Evolutionary conservation across 306 rosid genomes (phyloP).

Genomic region (Gleditsia sinensis): DNA sequence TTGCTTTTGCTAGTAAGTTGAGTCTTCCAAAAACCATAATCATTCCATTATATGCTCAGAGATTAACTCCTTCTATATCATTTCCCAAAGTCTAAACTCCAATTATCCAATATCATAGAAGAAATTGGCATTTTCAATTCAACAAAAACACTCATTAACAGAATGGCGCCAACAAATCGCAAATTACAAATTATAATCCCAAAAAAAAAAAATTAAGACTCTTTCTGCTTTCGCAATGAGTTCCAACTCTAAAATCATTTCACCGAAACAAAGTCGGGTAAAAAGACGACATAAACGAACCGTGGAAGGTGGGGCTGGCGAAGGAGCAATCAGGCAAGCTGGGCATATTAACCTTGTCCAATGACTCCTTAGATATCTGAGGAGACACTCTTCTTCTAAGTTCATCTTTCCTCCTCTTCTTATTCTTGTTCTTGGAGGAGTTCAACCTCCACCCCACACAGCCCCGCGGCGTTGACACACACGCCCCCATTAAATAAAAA

Average conservation of each 20-base stretch:
- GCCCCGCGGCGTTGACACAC: constrained; percentile 72
- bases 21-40: not conserved
- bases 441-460: constrained; percentile 62
- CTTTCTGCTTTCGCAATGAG: not conserved
- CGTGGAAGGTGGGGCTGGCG: constrained; percentile 74
- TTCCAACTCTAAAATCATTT: not conserved
- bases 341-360: constrained; percentile 51
- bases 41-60: constrained; percentile 12
- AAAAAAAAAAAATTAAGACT: not conserved
- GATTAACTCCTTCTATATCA: not conserved
- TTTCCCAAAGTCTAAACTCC: not conserved
- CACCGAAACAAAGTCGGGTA: constrained; percentile 1
- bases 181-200: too few species aligned
- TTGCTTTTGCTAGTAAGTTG: too few species aligned
- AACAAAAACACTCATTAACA: constrained; percentile 18
- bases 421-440: constrained; percentile 49
- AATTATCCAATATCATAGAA: constrained; percentile 13
- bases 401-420: constrained; percentile 49
- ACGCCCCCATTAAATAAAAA: constrained; percentile 72
- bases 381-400: constrained; percentile 54
- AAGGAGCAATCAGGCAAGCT: constrained; percentile 51
- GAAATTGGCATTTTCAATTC: not conserved
- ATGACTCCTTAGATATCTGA: constrained; percentile 58
- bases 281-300: constrained; percentile 40
- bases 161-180: too few species aligned